These are phyloP conservation scores for Cladosporium colombiae DNA, from an alignment of 2,329 filamentous ascomycete genomes.

Conservation along the genomic window DNA sequence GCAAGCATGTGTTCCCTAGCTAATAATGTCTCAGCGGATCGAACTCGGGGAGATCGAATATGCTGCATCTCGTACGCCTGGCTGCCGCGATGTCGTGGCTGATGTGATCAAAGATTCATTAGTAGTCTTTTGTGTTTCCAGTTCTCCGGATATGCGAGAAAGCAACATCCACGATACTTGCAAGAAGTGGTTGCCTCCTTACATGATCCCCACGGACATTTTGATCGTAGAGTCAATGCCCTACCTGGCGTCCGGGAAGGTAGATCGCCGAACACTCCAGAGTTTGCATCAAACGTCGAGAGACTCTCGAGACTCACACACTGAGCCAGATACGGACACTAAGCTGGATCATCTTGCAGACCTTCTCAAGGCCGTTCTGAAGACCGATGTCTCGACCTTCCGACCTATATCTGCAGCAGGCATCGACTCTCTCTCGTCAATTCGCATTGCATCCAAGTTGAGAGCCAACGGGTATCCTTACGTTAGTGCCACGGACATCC, in stretches of 20 bases:
- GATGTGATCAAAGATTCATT: slow-evolving; percentile 67
- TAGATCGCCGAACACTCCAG: slow-evolving; percentile 68
- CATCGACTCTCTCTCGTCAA: slow-evolving; percentile 66
- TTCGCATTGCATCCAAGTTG: slow-evolving; percentile 65
- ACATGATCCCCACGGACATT: slow-evolving; percentile 80
- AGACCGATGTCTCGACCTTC: neutral
- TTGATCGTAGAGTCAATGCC: slow-evolving; percentile 66
- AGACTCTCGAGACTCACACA: slow-evolving; percentile 8
- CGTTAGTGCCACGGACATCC: slow-evolving; percentile 61
- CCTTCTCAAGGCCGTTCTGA: slow-evolving; percentile 28
- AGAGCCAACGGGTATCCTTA: slow-evolving; percentile 55
- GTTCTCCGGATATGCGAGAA: slow-evolving; percentile 42
- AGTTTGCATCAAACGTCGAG: slow-evolving; percentile 50
- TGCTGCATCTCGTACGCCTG: slow-evolving; percentile 60
- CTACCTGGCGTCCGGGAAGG: slow-evolving; percentile 78
- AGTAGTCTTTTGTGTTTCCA: slow-evolving; percentile 71
- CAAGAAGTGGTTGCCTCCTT: slow-evolving; percentile 73
- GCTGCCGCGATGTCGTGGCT: slow-evolving; percentile 67
- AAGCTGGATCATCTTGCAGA: slow-evolving; percentile 20
- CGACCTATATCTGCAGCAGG: slow-evolving; percentile 47
- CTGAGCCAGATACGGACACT: slow-evolving; percentile 32
- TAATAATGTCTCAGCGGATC: slow-evolving; percentile 55
- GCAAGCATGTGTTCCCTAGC: neutral
- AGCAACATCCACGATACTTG: slow-evolving; percentile 60
- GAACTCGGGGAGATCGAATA: slow-evolving; percentile 64